phyloP scores from a whole-genome alignment of 306 rosid genomes.

The Echinosophora koreensis region DNA sequence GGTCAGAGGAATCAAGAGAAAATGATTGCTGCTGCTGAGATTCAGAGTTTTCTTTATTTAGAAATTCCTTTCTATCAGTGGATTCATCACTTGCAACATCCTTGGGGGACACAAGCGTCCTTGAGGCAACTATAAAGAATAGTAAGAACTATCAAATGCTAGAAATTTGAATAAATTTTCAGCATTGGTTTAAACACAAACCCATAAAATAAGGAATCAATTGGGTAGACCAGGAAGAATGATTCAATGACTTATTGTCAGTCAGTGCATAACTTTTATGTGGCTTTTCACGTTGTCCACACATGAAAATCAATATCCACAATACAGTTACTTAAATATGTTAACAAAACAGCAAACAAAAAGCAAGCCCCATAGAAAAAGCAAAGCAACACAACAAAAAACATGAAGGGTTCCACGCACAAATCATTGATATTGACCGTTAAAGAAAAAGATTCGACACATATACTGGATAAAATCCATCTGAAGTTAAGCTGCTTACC shows the following conservation, averaged over 20 bases:
- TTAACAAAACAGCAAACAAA: background rate
- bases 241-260: background rate
- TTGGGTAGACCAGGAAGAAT: background rate
- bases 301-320: background rate
- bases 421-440: background rate
- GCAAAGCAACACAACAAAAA: background rate
- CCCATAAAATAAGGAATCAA: slow-evolving; percentile 19
- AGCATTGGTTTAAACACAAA: slow-evolving; percentile 24
- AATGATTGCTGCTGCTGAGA: slow-evolving; percentile 49
- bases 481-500: slow-evolving; percentile 58
- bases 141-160: slow-evolving; percentile 46
- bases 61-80: slow-evolving; percentile 50
- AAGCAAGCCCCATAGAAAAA: background rate
- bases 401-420: background rate
- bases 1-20: slow-evolving; percentile 56
- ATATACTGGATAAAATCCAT: background rate
- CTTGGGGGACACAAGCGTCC: slow-evolving; percentile 51
- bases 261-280: background rate
- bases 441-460: background rate
- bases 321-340: background rate
- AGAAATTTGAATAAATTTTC: slow-evolving; percentile 23
- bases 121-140: slow-evolving; percentile 63
- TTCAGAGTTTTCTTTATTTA: slow-evolving; percentile 56
- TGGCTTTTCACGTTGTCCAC: background rate
- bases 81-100: slow-evolving; percentile 58